Percentiles rank a stretch among this genome's conserved stretches.
These are phyloP conservation scores for Saussurea involucrata DNA, from an alignment of 129 eudicot genomes.

Conservation along the genomic window DNA sequence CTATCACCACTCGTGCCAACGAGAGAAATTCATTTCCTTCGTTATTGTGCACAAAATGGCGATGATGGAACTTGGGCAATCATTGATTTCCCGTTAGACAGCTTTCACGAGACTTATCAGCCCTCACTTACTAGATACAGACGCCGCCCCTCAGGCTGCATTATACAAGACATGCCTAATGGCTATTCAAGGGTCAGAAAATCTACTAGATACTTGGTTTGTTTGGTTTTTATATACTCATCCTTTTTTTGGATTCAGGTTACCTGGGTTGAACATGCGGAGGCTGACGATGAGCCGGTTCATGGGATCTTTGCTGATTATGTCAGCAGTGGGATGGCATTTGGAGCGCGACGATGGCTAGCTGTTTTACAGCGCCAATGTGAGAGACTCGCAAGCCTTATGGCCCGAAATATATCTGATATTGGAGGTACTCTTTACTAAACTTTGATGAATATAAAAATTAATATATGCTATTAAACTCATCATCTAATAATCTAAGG, in stretches of 20 bases:
- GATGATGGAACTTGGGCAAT: constrained; percentile 92
- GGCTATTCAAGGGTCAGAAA: constrained; percentile 86
- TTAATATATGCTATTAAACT: background rate
- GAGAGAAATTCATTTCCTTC: constrained; percentile 80
- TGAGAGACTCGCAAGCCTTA: constrained; percentile 96
- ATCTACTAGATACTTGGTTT: background rate
- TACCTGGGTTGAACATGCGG: constrained; percentile 97
- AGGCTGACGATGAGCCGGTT: constrained; percentile 67
- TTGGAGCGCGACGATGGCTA: constrained; percentile 93
- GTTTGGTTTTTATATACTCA: background rate
- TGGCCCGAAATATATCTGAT: constrained; percentile 93
- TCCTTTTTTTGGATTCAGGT: constrained; percentile 40
- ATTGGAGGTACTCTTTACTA: constrained; percentile 60
- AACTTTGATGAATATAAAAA: background rate
- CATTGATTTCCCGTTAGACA: constrained; percentile 88
- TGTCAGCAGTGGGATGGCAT: constrained; percentile 66
- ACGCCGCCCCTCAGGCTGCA: constrained; percentile 82
- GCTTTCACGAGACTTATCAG: constrained; percentile 48
- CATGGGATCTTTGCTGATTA: constrained; percentile 54
- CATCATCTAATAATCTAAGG: background rate
- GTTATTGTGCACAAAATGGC: constrained; percentile 77
- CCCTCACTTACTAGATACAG: constrained; percentile 61
- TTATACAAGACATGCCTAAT: constrained; percentile 98
- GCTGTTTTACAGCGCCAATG: constrained; percentile 86
- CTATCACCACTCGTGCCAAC: constrained; percentile 93